These are phyloP conservation scores for Xylaria sp. DNA, from an alignment of 495 filamentous ascomycete species.

Conservation along the genomic window DNA sequence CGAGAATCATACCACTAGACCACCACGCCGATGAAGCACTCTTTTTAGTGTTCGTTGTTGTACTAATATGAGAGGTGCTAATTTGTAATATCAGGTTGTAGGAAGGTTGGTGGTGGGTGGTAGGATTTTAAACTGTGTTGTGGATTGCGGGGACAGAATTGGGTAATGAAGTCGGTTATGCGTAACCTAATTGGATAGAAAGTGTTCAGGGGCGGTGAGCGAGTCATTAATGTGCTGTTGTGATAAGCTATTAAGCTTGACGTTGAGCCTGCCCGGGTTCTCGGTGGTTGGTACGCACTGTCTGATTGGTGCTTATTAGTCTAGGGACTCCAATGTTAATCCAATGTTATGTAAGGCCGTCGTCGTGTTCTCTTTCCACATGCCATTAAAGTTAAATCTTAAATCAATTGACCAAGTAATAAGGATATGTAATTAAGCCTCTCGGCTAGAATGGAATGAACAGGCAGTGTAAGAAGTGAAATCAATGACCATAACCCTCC, in stretches of 20 bases:
- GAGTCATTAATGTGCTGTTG: not conserved
- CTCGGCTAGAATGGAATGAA: slow-evolving; percentile 7
- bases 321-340: not conserved
- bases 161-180: not conserved
- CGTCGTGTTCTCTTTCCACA: not conserved
- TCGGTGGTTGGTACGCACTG: not conserved
- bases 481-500: not conserved
- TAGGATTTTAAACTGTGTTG: not conserved
- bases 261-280: not conserved
- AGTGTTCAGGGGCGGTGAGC: not conserved
- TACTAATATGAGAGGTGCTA: not conserved
- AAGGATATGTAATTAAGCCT: slow-evolving; percentile 1
- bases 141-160: not conserved
- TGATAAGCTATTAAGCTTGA: not conserved
- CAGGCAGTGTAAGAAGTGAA: slow-evolving; percentile 19
- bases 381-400: not conserved
- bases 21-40: too few species aligned
- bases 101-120: not conserved
- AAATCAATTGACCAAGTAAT: not conserved
- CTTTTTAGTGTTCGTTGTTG: too few species aligned
- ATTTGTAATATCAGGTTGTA: not conserved
- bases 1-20: slow-evolving; percentile 33
- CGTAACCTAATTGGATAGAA: not conserved
- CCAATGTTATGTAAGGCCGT: not conserved
- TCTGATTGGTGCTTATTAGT: not conserved